Base-by-base conservation (phyloP, 345 rosid genomes). In the Excoecaria cochinchinensis region DNA sequence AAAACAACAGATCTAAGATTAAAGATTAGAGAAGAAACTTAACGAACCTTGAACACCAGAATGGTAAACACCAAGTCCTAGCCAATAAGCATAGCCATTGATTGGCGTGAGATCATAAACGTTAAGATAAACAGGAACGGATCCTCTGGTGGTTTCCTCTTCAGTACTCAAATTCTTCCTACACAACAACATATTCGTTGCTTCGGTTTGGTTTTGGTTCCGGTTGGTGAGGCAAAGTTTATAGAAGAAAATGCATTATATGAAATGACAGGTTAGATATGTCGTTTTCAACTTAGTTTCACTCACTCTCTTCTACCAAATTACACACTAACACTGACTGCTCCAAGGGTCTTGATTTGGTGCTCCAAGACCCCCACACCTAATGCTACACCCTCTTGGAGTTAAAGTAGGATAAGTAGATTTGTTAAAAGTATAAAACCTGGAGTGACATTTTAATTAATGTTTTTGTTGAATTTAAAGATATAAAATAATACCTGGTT, bases 11-110 rank as follows among this genome's bases (percentile, higher is more conserved):
- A 36, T 47, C 69, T 13, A 50, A 31, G 55, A 67, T 47, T 24
- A 15, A 53, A 69, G 42, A 56, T 6, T 5, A 46, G 9, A 14
- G 36, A 61, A 13, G 24, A 53, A 53, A n/a, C n/a, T n/a, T n/a
- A n/a, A 83, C 87, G 36, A 76, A 96, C 99, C 99, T 96, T 96
- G 90, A 74, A 96, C 97, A 9, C 99, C 99, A 46, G 99, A 96
- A 83, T 96, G 98, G 74, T 93, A 93, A 57, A 89, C 48, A 6
- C 99, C 98, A 66, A 95, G 98, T 31, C 99, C 99, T 72, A 95
- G 74, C 99, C 99, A 95, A 72, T 92, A 92, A 59, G 98, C 95
- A 71, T 92, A 95, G 68, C 97, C 99, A 87, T 95, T 95, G 53
- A 91, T 74, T 40, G 98, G 91, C 50, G 99, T 95, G 68, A 95